Conservation (phyloP, 1,284 basidiomycete genomes). For the Coriolopsis trogii region DNA sequence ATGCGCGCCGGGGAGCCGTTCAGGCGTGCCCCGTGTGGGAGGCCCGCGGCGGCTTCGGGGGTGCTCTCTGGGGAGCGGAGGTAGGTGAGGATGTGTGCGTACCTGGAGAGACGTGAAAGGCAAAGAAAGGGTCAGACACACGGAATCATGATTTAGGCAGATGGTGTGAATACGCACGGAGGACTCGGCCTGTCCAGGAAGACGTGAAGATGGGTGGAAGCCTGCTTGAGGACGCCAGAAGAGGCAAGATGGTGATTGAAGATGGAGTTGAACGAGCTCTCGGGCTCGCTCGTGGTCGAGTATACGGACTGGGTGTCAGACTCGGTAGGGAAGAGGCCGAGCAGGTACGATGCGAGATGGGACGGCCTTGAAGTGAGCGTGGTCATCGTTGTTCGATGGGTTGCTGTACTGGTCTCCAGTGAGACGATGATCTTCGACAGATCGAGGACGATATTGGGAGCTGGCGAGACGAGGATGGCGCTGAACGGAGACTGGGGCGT, state of each 20-base stretch:
- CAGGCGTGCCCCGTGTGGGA: conserved; percentile 64
- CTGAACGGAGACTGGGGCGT: conserved; percentile 57
- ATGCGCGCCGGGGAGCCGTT: conserved; percentile 50
- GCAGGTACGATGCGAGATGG: conserved; percentile 59
- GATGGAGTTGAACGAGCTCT: conserved; percentile 44
- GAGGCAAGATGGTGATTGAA: conserved; percentile 65
- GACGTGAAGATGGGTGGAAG: conserved; percentile 59
- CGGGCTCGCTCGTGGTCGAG: conserved; percentile 33
- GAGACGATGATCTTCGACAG: conserved; percentile 66
- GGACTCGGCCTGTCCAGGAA: conserved; percentile 80
- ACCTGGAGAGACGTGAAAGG: too few species aligned
- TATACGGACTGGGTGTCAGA: conserved; percentile 51
- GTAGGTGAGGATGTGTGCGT: conserved; percentile 68
- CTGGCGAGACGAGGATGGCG: conserved; percentile 65
- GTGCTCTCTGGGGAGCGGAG: conserved; percentile 56
- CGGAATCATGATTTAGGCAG: conserved; percentile 9
- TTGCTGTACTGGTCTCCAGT: conserved; percentile 69
- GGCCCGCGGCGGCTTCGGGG: conserved; percentile 48
- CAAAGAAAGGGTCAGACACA: too few species aligned
- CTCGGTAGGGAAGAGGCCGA: conserved; percentile 45
- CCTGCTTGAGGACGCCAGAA: conserved; percentile 52
- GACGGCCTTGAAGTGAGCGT: conserved; percentile 72
- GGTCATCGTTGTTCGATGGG: conserved; percentile 62
- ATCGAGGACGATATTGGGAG: conserved; percentile 50
- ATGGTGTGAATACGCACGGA: conserved; percentile 55